Evolutionary conservation across 305 asterid genomes (phyloP).

Genomic region (Solanum hybrid): DNA sequence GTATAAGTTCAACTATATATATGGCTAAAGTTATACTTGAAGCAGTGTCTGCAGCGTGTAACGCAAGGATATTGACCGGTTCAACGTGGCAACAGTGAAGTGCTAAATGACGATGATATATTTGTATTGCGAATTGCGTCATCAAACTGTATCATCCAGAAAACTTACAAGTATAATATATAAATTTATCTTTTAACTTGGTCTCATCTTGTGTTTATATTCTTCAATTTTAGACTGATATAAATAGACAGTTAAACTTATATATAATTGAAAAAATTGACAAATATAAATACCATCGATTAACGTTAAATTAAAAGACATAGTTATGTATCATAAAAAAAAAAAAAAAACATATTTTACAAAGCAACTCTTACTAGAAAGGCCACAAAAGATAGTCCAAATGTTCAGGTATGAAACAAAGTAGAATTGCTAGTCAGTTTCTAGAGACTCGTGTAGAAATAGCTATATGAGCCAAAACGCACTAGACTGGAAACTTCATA

Average conservation of each 20-base stretch:
- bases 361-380: not conserved
- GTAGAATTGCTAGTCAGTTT: not conserved
- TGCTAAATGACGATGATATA: not conserved
- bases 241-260: not conserved
- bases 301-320: not conserved
- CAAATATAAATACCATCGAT: no score
- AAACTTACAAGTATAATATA: not conserved
- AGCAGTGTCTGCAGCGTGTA: not conserved
- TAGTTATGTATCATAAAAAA: no score
- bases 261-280: not conserved
- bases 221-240: rapidly evolving
- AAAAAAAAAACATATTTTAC: not conserved
- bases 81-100: not conserved
- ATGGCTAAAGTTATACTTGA: not conserved
- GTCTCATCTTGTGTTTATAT: not conserved
- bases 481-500: not conserved
- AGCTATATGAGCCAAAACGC: not conserved
- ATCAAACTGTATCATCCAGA: not conserved
- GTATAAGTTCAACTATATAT: not conserved
- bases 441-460: not conserved
- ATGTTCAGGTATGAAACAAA: not conserved
- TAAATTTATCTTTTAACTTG: not conserved
- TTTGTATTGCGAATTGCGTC: not conserved
- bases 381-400: not conserved
- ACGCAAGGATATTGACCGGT: not conserved